A percentile compares a stretch with the other conserved stretches of the same genome.
These are phyloP conservation scores for Arthroderma sp. DNA, from an alignment of 2,329 filamentous ascomycete genomes.

Conservation along the genomic window DNA sequence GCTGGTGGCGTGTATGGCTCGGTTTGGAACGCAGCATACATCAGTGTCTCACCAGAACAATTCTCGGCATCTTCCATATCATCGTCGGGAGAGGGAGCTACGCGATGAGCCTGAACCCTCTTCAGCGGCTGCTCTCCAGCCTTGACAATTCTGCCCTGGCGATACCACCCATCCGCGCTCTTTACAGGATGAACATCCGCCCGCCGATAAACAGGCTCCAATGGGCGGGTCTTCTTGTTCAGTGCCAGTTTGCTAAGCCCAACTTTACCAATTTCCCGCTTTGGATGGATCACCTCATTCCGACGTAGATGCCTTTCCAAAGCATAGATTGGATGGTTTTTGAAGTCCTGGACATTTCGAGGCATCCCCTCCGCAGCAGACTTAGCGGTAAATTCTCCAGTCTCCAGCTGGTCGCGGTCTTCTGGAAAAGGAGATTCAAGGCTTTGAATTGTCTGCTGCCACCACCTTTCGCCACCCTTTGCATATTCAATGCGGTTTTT, in stretches of 20 bases:
- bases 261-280: constrained; percentile 62
- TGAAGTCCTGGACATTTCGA: constrained; percentile 73
- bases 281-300: constrained; percentile 69
- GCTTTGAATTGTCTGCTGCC: constrained; percentile 31
- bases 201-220: constrained; percentile 73
- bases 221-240: constrained; percentile 38
- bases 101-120: constrained; percentile 40
- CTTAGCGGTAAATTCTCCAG: constrained; percentile 57
- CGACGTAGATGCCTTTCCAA: constrained; percentile 71
- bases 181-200: constrained; percentile 65
- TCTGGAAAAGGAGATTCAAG: constrained; percentile 32
- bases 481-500: constrained; percentile 63
- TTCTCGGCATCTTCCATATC: constrained; percentile 28
- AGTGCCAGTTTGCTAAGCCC: constrained; percentile 35
- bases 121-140: constrained; percentile 71
- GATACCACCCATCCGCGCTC: constrained; percentile 82
- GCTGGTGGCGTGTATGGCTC: constrained; percentile 62
- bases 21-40: constrained; percentile 51
- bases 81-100: constrained; percentile 19
- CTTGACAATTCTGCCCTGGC: constrained; percentile 67
- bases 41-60: constrained; percentile 41
- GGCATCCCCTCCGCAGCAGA: constrained; percentile 74
- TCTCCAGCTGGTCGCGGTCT: constrained; percentile 73
- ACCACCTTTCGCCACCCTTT: constrained; percentile 44
- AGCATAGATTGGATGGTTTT: constrained; percentile 70